Evolutionary conservation across 257 asterid species (phyloP).

Genomic region (Ophiorrhiza pumila): DNA sequence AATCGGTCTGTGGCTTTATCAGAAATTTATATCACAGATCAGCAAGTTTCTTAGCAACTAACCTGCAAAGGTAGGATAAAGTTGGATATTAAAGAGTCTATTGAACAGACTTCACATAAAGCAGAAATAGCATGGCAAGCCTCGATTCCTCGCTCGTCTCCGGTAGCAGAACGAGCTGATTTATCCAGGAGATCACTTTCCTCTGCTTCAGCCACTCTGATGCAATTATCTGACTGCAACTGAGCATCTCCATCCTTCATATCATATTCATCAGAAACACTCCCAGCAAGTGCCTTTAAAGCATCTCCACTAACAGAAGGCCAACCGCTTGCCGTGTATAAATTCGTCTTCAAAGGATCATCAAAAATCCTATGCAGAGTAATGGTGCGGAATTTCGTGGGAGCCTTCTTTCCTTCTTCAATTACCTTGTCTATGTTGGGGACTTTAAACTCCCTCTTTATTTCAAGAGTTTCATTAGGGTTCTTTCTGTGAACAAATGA

Average conservation of each 20-base stretch:
- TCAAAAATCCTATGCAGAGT: slow-evolving; percentile 57
- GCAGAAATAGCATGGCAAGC: slow-evolving; percentile 96
- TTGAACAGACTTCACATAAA: slow-evolving; percentile 84
- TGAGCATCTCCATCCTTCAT: slow-evolving; percentile 39
- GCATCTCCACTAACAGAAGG: slow-evolving; percentile 87
- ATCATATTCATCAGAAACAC: slow-evolving; percentile 71
- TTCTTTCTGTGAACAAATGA: slow-evolving; percentile 53
- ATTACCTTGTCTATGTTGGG: slow-evolving; percentile 71
- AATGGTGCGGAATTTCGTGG: slow-evolving; percentile 74
- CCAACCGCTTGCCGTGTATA: slow-evolving; percentile 95
- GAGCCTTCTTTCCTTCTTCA: slow-evolving; percentile 88
- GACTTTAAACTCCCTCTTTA: slow-evolving; percentile 63
- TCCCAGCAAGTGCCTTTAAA: slow-evolving; percentile 78
- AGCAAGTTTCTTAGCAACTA: slow-evolving; percentile 23
- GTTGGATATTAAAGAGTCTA: slow-evolving; percentile 88
- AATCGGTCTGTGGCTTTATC: neutral
- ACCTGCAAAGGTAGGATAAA: slow-evolving; percentile 98
- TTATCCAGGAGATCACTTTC: slow-evolving; percentile 32
- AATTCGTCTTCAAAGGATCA: slow-evolving; percentile 49
- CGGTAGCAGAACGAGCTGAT: slow-evolving; percentile 60
- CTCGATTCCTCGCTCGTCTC: slow-evolving; percentile 71
- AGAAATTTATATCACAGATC: neutral
- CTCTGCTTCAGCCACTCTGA: neutral
- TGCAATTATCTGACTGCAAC: slow-evolving; percentile 20
- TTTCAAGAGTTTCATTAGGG: slow-evolving; percentile 56